These are phyloP conservation scores for Fragaria iinumae DNA, from an alignment of 306 rosid species.

Conservation along the genomic window DNA sequence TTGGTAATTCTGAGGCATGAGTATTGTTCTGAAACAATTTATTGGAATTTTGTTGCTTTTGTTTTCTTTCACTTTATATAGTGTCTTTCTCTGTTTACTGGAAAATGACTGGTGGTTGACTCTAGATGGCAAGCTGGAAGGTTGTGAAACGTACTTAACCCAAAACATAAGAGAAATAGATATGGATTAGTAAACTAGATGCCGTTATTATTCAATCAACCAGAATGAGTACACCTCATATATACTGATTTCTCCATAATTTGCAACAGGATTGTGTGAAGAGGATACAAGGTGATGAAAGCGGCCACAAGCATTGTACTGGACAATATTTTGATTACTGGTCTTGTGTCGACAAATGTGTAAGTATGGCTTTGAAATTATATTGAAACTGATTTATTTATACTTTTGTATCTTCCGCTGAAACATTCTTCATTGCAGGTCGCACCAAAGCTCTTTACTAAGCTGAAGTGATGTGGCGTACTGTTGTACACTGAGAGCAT, in stretches of 20 bases:
- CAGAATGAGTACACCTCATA: not conserved
- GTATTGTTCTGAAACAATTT: not conserved
- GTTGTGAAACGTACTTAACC: not conserved
- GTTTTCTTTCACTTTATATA: not conserved
- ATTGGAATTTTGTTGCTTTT: not conserved
- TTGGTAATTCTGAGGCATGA: not conserved
- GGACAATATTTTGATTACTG: slow-evolving; percentile 97
- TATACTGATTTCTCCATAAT: not conserved
- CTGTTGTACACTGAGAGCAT: not conserved
- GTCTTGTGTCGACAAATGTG: slow-evolving; percentile 96
- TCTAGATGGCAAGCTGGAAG: not conserved
- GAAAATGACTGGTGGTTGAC: not conserved
- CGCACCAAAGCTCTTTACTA: slow-evolving; percentile 63
- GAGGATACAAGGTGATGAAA: slow-evolving; percentile 75
- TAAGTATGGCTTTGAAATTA: slow-evolving; percentile 39
- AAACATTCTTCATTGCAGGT: slow-evolving; percentile 57
- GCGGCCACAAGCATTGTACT: slow-evolving; percentile 93
- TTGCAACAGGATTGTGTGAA: slow-evolving; percentile 73
- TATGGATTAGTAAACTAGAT: not conserved
- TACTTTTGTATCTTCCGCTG: slow-evolving; percentile 5
- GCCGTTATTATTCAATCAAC: not conserved
- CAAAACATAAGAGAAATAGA: not conserved
- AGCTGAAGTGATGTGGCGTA: slow-evolving; percentile 55
- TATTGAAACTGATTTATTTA: slow-evolving; percentile 3
- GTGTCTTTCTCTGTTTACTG: not conserved